A percentile compares a stretch with the other conserved stretches of the same genome.
Conservation (phyloP, 2,329 filamentous ascomycete species). For the Sordariomycetes sp. region DNA sequence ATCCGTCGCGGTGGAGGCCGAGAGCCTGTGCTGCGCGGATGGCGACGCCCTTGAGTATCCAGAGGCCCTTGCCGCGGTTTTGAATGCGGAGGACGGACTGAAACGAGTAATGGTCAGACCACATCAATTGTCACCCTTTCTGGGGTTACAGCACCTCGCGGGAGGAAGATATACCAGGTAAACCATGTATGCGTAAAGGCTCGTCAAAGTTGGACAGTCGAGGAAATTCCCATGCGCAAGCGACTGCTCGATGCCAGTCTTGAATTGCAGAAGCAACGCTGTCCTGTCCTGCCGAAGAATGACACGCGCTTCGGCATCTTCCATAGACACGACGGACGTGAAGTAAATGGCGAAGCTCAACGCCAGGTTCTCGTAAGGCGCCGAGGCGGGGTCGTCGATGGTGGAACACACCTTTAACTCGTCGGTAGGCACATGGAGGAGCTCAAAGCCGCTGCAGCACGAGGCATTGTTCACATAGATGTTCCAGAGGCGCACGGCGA, state of each 20-base stretch:
- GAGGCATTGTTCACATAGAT: conserved; percentile 10
- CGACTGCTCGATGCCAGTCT: background rate
- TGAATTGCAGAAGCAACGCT: background rate
- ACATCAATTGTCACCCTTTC: too few relatives aligned
- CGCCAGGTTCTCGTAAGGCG: conserved; percentile 6
- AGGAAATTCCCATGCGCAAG: background rate
- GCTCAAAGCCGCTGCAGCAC: background rate
- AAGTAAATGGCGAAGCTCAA: conserved; percentile 10
- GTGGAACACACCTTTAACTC: background rate
- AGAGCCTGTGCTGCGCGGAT: conserved; percentile 43
- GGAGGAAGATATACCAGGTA: background rate
- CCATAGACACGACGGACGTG: conserved; percentile 7
- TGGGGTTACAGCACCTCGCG: background rate
- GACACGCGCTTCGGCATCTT: background rate
- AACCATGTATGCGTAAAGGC: background rate
- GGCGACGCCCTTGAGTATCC: conserved; percentile 33
- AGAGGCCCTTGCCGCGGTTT: conserved; percentile 35
- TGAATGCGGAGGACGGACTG: conserved; percentile 15
- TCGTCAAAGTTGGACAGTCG: background rate
- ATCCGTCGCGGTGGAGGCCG: conserved; percentile 43
- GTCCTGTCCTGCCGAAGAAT: background rate
- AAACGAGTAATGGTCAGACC: background rate
- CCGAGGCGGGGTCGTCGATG: background rate
- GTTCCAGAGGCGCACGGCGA: background rate
- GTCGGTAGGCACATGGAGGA: background rate